Evolutionary conservation across 75 land plant genomes (phyloP).

Genomic region (Adiantum capillusveneris): DNA sequence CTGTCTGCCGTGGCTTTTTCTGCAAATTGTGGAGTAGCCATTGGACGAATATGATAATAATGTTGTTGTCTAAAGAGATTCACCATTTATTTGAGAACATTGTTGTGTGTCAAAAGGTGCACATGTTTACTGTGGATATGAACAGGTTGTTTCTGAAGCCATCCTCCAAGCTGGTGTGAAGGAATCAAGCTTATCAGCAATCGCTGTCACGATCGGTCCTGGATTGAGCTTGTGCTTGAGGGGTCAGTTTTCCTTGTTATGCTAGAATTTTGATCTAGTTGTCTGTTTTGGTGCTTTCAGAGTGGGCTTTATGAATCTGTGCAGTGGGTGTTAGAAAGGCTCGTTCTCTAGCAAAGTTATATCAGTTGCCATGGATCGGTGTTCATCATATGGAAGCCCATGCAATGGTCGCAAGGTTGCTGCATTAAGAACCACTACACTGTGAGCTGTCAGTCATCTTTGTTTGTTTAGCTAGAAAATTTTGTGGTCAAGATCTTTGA

Average conservation of each 20-base stretch:
- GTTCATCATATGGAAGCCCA: slow-evolving; percentile 99
- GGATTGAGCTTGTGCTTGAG: slow-evolving; percentile 91
- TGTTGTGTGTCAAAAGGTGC: no score
- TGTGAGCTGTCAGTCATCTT: no score
- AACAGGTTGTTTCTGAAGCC: slow-evolving; percentile 80
- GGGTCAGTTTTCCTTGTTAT: slow-evolving; percentile 25
- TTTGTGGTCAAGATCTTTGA: not conserved
- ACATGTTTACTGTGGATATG: no score
- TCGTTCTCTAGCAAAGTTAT: slow-evolving; percentile 57
- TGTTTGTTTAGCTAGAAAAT: not conserved
- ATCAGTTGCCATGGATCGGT: slow-evolving; percentile 67
- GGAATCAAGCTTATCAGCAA: slow-evolving; percentile 73
- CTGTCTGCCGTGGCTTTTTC: no score
- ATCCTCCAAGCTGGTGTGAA: slow-evolving; percentile 55
- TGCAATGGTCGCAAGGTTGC: slow-evolving; percentile 89
- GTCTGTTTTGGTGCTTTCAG: no score
- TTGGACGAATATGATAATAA: no score
- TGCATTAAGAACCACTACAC: no score
- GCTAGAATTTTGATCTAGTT: no score
- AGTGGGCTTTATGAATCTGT: not conserved
- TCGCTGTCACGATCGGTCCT: slow-evolving; percentile 98
- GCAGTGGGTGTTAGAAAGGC: slow-evolving; percentile 96
- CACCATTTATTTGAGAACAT: no score
- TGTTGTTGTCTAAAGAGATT: no score
- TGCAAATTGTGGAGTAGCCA: no score